Percentiles rank a stretch among this genome's conserved stretches.
phyloP scores from a whole-genome alignment of 2,329 filamentous ascomycete species.

The Colletotrichum sp. region DNA sequence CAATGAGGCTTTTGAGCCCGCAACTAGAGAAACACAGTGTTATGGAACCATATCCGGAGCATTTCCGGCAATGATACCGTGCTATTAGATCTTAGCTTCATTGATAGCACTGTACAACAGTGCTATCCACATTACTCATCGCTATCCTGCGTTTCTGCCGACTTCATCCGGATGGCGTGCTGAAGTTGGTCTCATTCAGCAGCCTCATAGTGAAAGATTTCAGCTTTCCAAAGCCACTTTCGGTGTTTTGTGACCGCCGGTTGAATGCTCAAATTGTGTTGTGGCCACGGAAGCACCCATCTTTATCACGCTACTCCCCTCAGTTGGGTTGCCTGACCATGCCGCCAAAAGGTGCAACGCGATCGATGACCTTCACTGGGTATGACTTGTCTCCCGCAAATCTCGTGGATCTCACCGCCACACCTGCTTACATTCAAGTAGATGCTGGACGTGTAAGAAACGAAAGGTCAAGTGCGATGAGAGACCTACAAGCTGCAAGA shows the following conservation, averaged over 20 bases:
- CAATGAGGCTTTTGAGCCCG: not conserved
- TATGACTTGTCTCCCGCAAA: not conserved
- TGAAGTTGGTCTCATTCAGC: not conserved
- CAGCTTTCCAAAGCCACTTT: not conserved
- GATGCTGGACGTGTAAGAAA: conserved; percentile 6
- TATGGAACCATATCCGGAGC: accelerated
- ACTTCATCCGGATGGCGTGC: not conserved
- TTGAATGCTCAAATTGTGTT: accelerated
- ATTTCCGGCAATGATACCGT: not conserved
- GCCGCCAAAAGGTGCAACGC: not conserved
- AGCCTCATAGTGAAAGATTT: not conserved
- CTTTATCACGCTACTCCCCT: not conserved
- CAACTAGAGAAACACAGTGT: not conserved
- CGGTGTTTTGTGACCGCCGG: accelerated
- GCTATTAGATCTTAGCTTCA: accelerated
- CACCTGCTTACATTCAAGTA: not conserved
- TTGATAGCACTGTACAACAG: accelerated
- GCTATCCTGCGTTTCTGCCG: not conserved
- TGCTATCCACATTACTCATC: not conserved
- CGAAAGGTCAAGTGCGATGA: conserved; percentile 5
- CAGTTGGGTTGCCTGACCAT: not conserved
- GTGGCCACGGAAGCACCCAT: not conserved
- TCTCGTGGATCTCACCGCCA: not conserved
- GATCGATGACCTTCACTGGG: not conserved
- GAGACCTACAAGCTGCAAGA: not conserved